Conservation (phyloP, 495 filamentous ascomycete genomes). For the Aspergillus sclerotioniger region DNA sequence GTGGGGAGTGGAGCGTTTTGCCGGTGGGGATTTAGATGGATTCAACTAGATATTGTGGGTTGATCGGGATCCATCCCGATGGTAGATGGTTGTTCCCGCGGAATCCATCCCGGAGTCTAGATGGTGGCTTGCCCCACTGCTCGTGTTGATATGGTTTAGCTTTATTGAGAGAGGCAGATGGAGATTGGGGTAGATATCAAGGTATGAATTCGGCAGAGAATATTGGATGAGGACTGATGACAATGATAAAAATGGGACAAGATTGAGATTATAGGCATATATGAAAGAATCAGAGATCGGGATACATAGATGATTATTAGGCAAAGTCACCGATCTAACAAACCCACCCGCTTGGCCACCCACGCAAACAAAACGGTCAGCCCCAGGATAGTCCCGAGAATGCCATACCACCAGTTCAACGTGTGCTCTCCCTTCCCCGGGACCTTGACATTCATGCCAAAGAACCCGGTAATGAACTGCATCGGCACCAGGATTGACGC, state of each 20-base stretch:
- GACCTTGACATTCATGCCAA: constrained; percentile 91
- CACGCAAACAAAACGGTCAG: constrained; percentile 15
- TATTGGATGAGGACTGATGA: too few relatives aligned
- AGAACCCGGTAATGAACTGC: constrained; percentile 83
- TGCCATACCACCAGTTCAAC: constrained; percentile 69
- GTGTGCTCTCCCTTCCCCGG: constrained; percentile 55
- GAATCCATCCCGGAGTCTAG: too few relatives aligned
- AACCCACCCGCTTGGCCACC: constrained; percentile 15
- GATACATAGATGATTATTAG: not conserved
- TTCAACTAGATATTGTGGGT: too few relatives aligned
- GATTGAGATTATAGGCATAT: too few relatives aligned
- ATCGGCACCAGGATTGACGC: constrained; percentile 85
- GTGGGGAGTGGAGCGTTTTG: too few relatives aligned
- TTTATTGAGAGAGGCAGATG: constrained; percentile 12
- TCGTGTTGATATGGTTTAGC: too few relatives aligned
- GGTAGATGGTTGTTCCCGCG: too few relatives aligned
- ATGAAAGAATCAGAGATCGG: not conserved
- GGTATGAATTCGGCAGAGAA: not conserved
- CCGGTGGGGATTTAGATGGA: too few relatives aligned
- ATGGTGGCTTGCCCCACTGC: too few relatives aligned
- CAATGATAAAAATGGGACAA: too few relatives aligned
- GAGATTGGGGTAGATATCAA: constrained; percentile 7
- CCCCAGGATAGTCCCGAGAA: constrained; percentile 56
- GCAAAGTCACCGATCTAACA: constrained; percentile 10
- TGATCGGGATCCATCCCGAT: too few relatives aligned